These are phyloP conservation scores for Brasenia schreberi DNA, from an alignment of 164 flowering plant species.

Conservation along the genomic window DNA sequence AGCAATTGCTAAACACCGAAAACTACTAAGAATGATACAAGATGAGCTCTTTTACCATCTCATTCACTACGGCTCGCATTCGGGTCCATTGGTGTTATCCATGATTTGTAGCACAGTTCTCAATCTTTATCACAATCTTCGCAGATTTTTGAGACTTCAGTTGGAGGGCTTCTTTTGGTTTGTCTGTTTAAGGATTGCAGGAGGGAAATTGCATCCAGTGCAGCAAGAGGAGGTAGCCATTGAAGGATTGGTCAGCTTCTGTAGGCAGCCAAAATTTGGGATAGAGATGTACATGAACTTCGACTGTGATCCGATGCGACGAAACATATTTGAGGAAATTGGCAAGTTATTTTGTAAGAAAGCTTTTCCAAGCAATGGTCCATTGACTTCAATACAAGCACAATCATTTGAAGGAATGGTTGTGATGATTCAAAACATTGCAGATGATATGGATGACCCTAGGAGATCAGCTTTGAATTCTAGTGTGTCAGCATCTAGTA, in stretches of 20 bases:
- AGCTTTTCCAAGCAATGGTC: conserved; percentile 41
- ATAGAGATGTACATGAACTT: conserved; percentile 65
- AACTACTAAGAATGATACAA: conserved; percentile 59
- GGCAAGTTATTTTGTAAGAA: conserved; percentile 72
- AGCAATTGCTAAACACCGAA: conserved; percentile 52
- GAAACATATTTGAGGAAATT: conserved; percentile 58
- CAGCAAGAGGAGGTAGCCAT: conserved; percentile 49
- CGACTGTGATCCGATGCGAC: conserved; percentile 57
- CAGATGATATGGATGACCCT: conserved; percentile 38
- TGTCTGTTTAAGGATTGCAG: conserved; percentile 46
- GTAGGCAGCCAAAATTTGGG: conserved; percentile 65
- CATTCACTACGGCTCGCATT: conserved; percentile 51
- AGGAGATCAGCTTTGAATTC: conserved; percentile 8
- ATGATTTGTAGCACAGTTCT: conserved; percentile 81
- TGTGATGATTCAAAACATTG: conserved; percentile 50
- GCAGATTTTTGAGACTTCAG: conserved; percentile 70
- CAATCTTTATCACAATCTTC: conserved; percentile 63
- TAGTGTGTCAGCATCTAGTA: conserved; percentile 11
- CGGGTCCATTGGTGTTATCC: conserved; percentile 57
- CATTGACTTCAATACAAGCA: conserved; percentile 42
- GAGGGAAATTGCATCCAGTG: conserved; percentile 4
- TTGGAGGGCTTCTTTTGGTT: conserved; percentile 74
- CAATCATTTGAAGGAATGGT: conserved; percentile 88
- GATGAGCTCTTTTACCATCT: conserved; percentile 75
- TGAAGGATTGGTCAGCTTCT: conserved; percentile 79